phyloP scores from a whole-genome alignment of 495 filamentous ascomycete species.

The Aspergillus taichungensis region DNA sequence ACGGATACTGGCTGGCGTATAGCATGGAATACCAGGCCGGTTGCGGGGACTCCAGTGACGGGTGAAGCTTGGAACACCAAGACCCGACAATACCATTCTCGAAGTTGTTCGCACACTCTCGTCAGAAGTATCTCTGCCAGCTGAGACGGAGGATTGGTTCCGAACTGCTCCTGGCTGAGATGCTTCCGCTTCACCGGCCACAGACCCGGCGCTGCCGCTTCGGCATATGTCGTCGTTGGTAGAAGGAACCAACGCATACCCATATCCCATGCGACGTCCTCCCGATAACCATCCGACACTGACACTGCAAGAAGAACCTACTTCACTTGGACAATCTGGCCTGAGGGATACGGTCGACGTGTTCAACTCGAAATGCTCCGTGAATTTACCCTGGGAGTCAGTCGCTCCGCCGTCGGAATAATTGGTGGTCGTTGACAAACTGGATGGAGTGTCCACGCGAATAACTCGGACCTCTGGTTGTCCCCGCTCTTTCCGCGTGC shows the following conservation, averaged over 20 bases:
- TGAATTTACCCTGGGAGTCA: slow-evolving; percentile 19
- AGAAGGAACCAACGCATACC: slow-evolving; percentile 27
- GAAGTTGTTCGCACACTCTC: too few relatives aligned
- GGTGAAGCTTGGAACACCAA: too few relatives aligned
- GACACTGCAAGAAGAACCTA: slow-evolving; percentile 21
- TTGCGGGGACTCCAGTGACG: too few relatives aligned
- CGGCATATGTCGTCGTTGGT: slow-evolving; percentile 1
- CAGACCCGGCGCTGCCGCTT: background rate
- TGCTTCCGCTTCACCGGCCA: background rate
- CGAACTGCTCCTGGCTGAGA: too few relatives aligned
- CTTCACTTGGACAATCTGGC: slow-evolving; percentile 2
- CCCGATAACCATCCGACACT: slow-evolving; percentile 41
- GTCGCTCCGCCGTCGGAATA: background rate
- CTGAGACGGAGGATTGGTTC: too few relatives aligned
- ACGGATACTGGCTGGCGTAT: too few relatives aligned
- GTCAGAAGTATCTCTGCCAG: too few relatives aligned
- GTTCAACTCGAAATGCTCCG: slow-evolving; percentile 19
- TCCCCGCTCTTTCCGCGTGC: background rate
- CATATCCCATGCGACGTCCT: slow-evolving; percentile 36
- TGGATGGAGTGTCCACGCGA: background rate
- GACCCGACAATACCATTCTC: too few relatives aligned
- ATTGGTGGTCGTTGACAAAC: background rate
- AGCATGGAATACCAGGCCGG: too few relatives aligned
- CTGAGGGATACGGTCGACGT: slow-evolving; percentile 1
- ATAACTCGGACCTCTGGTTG: background rate